These are phyloP conservation scores for Phoenix roebelenii DNA, from an alignment of 176 grass and related monocot genomes.

Conservation along the genomic window DNA sequence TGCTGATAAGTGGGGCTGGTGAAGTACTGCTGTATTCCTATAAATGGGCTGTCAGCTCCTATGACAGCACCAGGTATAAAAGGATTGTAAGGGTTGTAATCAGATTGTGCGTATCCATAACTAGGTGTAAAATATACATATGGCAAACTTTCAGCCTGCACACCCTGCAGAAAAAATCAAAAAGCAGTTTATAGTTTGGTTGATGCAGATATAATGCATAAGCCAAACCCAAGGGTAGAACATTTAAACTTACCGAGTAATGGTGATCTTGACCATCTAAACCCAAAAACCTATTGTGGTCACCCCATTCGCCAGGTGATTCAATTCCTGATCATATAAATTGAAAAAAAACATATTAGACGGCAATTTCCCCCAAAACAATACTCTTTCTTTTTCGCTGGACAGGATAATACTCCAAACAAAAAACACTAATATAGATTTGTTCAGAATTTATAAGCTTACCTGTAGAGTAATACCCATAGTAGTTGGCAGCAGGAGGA, in stretches of 20 bases:
- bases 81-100: constrained; percentile 52
- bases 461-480: constrained; percentile 57
- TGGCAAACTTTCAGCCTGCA: constrained; percentile 41
- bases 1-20: constrained; percentile 37
- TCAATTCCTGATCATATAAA: constrained; percentile 37
- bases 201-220: too few species aligned
- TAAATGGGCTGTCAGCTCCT: constrained; percentile 31
- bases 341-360: not conserved
- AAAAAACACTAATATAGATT: not conserved
- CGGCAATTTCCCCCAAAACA: not conserved
- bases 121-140: constrained; percentile 55
- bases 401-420: not conserved
- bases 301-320: constrained; percentile 59
- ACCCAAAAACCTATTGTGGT: constrained; percentile 33
- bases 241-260: constrained; percentile 43
- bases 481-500: constrained; percentile 29
- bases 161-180: constrained; percentile 26
- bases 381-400: too few species aligned
- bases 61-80: constrained; percentile 39
- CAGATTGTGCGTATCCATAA: constrained; percentile 44
- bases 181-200: too few species aligned
- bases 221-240: not conserved
- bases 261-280: constrained; percentile 63
- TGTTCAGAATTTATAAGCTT: not conserved
- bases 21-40: constrained; percentile 43